phyloP scores from a whole-genome alignment of 2,329 filamentous ascomycete species.

The Cadophora malorum region DNA sequence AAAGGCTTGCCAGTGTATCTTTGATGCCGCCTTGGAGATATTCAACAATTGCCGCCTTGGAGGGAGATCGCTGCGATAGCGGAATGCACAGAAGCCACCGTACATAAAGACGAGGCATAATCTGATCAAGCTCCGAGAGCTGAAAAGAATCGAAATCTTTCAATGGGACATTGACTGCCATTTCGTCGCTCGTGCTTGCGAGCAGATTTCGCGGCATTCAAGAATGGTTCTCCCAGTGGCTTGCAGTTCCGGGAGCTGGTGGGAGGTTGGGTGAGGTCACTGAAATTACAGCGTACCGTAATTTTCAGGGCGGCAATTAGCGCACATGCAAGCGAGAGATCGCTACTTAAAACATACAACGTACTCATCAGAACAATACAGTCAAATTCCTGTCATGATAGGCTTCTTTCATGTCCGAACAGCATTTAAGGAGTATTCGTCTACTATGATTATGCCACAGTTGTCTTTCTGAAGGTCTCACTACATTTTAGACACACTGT shows the following conservation, averaged over 20 bases:
- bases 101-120: slow-evolving; percentile 10
- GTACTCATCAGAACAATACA: no score
- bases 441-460: background rate
- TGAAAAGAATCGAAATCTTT: background rate
- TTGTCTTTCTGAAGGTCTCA: background rate
- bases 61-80: background rate
- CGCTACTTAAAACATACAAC: background rate
- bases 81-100: slow-evolving; percentile 12
- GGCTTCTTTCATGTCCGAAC: background rate
- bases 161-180: background rate
- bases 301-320: background rate
- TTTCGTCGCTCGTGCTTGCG: background rate
- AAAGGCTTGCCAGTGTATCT: background rate
- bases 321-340: background rate
- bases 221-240: no score
- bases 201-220: no score
- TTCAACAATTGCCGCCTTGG: background rate
- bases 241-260: background rate
- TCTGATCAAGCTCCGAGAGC: slow-evolving; percentile 14
- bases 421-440: background rate
- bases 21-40: background rate
- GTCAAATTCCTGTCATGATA: background rate
- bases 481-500: background rate
- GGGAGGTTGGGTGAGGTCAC: background rate
- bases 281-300: background rate